Evolutionary conservation across 345 rosid species (phyloP).

Genomic region (Streptanthus diversifolius): DNA sequence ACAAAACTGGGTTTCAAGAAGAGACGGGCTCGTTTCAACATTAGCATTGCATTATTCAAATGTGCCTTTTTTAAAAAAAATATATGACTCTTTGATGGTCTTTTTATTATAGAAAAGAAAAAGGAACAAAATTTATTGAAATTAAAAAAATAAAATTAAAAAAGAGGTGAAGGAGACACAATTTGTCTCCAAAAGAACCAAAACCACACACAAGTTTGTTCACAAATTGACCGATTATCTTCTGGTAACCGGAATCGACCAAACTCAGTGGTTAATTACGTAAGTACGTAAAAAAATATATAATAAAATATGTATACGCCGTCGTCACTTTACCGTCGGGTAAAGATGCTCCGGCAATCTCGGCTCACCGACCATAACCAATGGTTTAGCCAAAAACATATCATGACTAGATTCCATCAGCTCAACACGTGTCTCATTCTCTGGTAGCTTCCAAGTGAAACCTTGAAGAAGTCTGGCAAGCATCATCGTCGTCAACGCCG

Average conservation of each 20-base stretch:
- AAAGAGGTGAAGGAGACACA: conserved; percentile 23
- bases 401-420: conserved; percentile 36
- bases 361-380: conserved; percentile 32
- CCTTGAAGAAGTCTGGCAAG: conserved; percentile 54
- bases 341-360: conserved; percentile 43
- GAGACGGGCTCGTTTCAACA: conserved; percentile 20
- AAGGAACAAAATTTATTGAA: neutral
- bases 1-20: conserved; percentile 19
- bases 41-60: conserved; percentile 4
- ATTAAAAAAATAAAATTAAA: neutral
- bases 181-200: conserved; percentile 10
- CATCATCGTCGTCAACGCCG: conserved; percentile 44
- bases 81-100: neutral
- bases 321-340: conserved; percentile 27
- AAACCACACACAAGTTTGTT: conserved; percentile 15
- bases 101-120: neutral
- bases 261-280: conserved; percentile 7
- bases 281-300: neutral
- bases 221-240: conserved; percentile 29
- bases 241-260: conserved; percentile 25
- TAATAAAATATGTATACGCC: neutral
- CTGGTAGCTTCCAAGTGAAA: conserved; percentile 39
- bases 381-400: conserved; percentile 37
- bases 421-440: conserved; percentile 26
- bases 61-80: neutral